A percentile compares a stretch with the other conserved stretches of the same genome.
These are phyloP conservation scores for Emydomyces testavorans DNA, from an alignment of 2,329 filamentous ascomycete genomes.

Conservation along the genomic window DNA sequence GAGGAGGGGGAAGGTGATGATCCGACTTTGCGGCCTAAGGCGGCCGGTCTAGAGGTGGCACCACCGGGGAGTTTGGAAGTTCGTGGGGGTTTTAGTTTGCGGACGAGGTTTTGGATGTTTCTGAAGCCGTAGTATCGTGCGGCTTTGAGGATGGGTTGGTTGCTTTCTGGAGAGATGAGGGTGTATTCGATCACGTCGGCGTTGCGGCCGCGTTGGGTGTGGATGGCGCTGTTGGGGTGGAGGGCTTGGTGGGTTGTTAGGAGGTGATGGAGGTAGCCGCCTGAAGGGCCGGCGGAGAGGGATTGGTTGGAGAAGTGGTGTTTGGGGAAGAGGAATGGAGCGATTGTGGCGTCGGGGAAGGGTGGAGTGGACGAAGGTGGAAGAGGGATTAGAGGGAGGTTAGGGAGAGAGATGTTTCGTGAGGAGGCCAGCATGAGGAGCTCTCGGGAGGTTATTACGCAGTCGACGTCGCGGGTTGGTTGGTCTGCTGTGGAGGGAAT, in stretches of 20 bases:
- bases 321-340: slow-evolving; percentile 63
- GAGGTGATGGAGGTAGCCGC: slow-evolving; percentile 78
- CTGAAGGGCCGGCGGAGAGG: slow-evolving; percentile 62
- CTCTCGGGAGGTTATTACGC: slow-evolving; percentile 94
- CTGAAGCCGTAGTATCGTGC: slow-evolving; percentile 94
- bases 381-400: slow-evolving; percentile 51
- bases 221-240: slow-evolving; percentile 60
- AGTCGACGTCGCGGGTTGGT: slow-evolving; percentile 76
- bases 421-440: slow-evolving; percentile 79
- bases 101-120: slow-evolving; percentile 95
- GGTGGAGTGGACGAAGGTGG: slow-evolving; percentile 36
- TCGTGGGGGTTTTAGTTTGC: slow-evolving; percentile 72
- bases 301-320: slow-evolving; percentile 30
- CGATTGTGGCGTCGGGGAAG: slow-evolving; percentile 63
- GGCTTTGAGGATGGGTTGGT: slow-evolving; percentile 57
- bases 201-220: slow-evolving; percentile 67
- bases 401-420: slow-evolving; percentile 64
- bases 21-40: background rate
- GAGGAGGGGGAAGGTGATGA: slow-evolving; percentile 25
- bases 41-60: slow-evolving; percentile 43
- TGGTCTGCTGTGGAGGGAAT: slow-evolving; percentile 29
- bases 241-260: slow-evolving; percentile 61
- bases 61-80: slow-evolving; percentile 70
- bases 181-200: slow-evolving; percentile 80
- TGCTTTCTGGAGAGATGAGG: slow-evolving; percentile 44